Conservation (phyloP, 352 stramenopile species). For the Pythium grandisporangium region DNA sequence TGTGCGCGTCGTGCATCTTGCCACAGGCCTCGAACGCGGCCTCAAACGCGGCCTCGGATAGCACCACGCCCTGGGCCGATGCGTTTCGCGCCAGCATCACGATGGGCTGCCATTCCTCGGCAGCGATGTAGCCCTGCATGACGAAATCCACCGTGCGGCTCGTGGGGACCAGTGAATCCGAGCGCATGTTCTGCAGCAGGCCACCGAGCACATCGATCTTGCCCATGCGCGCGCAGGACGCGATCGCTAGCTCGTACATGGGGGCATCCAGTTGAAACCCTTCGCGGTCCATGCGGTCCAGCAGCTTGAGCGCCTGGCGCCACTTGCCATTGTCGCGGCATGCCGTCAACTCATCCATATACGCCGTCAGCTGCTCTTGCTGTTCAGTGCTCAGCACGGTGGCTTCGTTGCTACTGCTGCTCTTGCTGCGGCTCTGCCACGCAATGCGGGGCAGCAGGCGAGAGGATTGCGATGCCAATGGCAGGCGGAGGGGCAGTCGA, state of each 20-base stretch:
- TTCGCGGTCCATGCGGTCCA: slow-evolving; percentile 59
- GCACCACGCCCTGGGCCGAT: slow-evolving; percentile 28
- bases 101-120: slow-evolving; percentile 54
- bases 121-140: slow-evolving; percentile 67
- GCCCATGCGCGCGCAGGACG: slow-evolving; percentile 65
- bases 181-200: slow-evolving; percentile 69
- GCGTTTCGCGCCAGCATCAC: slow-evolving; percentile 33
- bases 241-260: slow-evolving; percentile 81
- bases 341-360: slow-evolving; percentile 31
- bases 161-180: slow-evolving; percentile 55
- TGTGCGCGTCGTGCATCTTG: slow-evolving; percentile 39
- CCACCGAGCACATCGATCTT: slow-evolving; percentile 71
- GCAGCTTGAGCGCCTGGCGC: slow-evolving; percentile 61
- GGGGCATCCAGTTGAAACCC: slow-evolving; percentile 36
- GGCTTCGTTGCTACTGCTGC: no score
- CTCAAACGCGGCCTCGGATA: slow-evolving; percentile 65
- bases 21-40: slow-evolving; percentile 67
- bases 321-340: slow-evolving; percentile 61
- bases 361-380: slow-evolving; percentile 12
- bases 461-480: no score
- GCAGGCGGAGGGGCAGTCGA: no score
- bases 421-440: no score
- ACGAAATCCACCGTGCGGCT: slow-evolving; percentile 69
- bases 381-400: slow-evolving; percentile 5
- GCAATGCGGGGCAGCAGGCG: no score